Percentiles rank a stretch among this genome's conserved stretches.
phyloP scores from a whole-genome alignment of 345 rosid genomes.

The Arabidopsis suecica region DNA sequence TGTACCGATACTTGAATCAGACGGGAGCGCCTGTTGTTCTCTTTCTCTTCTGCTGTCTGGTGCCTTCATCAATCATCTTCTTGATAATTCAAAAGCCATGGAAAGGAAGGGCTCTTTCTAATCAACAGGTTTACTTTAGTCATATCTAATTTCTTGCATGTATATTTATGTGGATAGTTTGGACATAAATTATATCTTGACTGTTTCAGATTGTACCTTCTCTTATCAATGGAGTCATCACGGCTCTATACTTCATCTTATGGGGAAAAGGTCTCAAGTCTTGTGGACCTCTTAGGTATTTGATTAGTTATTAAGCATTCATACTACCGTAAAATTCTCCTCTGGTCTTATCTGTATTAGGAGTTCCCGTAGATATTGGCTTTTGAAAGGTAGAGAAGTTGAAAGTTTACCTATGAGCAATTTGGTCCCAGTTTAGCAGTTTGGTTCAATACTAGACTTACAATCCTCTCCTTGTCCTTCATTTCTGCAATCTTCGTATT shows the following conservation, averaged over 20 bases:
- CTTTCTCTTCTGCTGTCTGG: constrained; percentile 85
- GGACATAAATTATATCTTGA: constrained; percentile 18
- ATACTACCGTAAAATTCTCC: background rate
- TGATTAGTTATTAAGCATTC: constrained; percentile 28
- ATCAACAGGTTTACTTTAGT: constrained; percentile 69
- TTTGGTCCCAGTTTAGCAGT: background rate
- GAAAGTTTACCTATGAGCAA: constrained; percentile 12
- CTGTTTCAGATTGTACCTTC: constrained; percentile 82
- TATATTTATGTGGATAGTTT: background rate
- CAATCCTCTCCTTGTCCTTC: background rate
- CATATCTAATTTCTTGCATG: background rate
- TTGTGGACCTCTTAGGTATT: constrained; percentile 95
- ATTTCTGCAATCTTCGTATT: background rate
- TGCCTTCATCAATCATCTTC: constrained; percentile 74
- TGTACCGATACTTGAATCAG: constrained; percentile 74
- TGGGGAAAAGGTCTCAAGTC: constrained; percentile 94
- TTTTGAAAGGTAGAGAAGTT: background rate
- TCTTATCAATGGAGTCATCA: constrained; percentile 86
- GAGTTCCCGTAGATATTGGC: constrained; percentile 6
- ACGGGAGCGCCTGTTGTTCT: constrained; percentile 90
- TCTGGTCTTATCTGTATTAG: constrained; percentile 23
- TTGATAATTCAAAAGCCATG: constrained; percentile 90
- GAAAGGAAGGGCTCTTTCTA: constrained; percentile 93
- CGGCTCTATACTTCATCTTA: constrained; percentile 87
- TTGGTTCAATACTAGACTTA: background rate